A percentile compares a stretch with the other conserved stretches of the same genome.
Conservation (phyloP, 23 red algal genomes). For the Gracilaria domingensis region DNA sequence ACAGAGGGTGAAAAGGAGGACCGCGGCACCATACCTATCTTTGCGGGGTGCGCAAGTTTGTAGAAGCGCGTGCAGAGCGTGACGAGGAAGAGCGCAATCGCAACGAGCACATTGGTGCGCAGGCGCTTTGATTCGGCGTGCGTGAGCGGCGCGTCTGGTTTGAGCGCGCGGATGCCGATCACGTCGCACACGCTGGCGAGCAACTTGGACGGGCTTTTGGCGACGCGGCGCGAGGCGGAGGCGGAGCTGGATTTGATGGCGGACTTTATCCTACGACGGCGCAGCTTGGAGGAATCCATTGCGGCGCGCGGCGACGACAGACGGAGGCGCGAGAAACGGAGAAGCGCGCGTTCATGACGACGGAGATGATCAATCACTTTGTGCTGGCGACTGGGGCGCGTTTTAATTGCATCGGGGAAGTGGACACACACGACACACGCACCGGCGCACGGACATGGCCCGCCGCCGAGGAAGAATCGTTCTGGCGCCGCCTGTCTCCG, state of each 20-base stretch:
- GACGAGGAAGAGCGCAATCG: constrained; percentile 42
- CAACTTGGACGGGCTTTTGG: not conserved
- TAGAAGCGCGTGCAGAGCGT: constrained; percentile 76
- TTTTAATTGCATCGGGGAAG: not conserved
- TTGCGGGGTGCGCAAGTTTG: constrained; percentile 60
- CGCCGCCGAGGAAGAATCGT: constrained; percentile 1
- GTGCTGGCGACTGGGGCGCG: not conserved
- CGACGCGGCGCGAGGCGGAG: not conserved
- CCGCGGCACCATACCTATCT: constrained; percentile 50
- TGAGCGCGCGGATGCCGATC: constrained; percentile 36
- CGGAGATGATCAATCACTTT: not conserved
- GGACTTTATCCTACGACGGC: not conserved
- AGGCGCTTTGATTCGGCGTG: not conserved
- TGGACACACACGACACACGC: too few species aligned
- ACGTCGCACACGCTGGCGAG: not conserved
- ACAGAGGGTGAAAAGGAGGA: not conserved
- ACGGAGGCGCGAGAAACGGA: too few species aligned
- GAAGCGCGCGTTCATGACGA: not conserved
- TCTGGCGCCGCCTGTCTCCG: not conserved
- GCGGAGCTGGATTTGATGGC: not conserved
- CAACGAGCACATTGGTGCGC: constrained; percentile 25
- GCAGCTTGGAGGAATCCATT: not conserved
- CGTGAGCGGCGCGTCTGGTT: constrained; percentile 16
- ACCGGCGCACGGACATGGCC: too few species aligned
- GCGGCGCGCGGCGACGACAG: not conserved